These are phyloP conservation scores for Avena eriantha DNA, from an alignment of 176 grass and related monocot species.

Conservation along the genomic window DNA sequence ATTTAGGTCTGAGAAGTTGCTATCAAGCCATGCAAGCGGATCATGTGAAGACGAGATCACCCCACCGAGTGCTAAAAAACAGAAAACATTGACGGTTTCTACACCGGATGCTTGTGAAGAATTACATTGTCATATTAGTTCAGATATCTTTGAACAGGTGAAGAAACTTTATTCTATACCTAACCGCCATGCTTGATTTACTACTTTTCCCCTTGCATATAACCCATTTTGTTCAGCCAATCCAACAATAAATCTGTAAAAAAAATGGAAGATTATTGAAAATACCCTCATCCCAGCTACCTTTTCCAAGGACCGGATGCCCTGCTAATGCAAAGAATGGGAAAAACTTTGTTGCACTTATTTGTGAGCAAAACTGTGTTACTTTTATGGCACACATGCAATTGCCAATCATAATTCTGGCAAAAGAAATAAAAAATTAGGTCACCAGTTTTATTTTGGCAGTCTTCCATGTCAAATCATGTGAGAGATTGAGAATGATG, in stretches of 20 bases:
- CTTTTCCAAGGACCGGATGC: not conserved
- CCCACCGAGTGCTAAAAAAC: conserved; percentile 17
- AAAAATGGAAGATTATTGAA: not conserved
- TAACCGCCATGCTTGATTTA: not conserved
- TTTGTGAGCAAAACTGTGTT: not conserved
- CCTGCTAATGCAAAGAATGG: not conserved
- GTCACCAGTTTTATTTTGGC: not conserved
- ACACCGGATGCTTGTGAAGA: conserved; percentile 11
- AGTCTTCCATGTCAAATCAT: not conserved
- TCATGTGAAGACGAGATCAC: not conserved
- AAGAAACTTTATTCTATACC: not conserved
- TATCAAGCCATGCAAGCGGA: conserved; percentile 15
- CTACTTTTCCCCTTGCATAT: not conserved
- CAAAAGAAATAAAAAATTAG: not conserved
- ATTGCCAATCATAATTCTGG: not conserved
- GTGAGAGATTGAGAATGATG: not conserved
- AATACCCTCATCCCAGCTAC: not conserved
- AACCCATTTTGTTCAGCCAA: conserved; percentile 24
- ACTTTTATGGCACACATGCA: conserved; percentile 12
- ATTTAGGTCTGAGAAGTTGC: conserved; percentile 6
- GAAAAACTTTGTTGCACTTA: not conserved
- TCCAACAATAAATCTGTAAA: not conserved
- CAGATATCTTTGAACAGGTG: conserved; percentile 23
- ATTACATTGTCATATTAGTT: conserved; percentile 14
- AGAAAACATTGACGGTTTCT: not conserved